phyloP scores from a whole-genome alignment of 2,329 filamentous ascomycete genomes.

The Claviceps spartinae region DNA sequence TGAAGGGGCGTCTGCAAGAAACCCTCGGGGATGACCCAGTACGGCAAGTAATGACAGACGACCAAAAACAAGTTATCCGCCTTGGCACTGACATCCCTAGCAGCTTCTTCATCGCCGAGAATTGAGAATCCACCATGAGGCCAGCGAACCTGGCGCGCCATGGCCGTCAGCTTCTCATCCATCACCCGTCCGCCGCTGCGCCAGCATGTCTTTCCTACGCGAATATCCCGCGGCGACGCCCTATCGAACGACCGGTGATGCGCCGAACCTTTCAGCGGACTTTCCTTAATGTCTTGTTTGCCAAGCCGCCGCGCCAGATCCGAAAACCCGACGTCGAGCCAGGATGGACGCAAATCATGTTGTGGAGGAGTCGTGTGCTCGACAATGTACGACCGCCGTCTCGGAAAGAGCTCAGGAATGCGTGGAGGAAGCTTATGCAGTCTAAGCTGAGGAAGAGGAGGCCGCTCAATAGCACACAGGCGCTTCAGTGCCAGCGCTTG shows the following conservation, averaged over 20 bases:
- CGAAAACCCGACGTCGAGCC: conserved; percentile 52
- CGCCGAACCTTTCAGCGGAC: conserved; percentile 21
- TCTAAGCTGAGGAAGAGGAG: conserved; percentile 35
- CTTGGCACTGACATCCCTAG: neutral
- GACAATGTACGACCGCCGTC: conserved; percentile 52
- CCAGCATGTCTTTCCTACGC: conserved; percentile 22
- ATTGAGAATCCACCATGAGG: conserved; percentile 26
- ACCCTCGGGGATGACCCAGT: neutral
- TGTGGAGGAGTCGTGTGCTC: conserved; percentile 48
- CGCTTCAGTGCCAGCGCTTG: conserved; percentile 39
- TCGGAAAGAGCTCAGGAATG: conserved; percentile 46
- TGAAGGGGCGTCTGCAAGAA: neutral
- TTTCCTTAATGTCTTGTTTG: conserved; percentile 48
- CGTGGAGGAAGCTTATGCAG: conserved; percentile 50
- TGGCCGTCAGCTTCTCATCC: conserved; percentile 26
- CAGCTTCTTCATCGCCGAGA: conserved; percentile 11
- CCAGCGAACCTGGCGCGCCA: conserved; percentile 31
- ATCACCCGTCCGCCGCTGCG: conserved; percentile 17
- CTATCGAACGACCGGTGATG: conserved; percentile 12
- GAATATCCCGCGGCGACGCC: conserved; percentile 15
- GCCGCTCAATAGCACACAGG: conserved; percentile 52
- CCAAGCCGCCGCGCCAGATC: conserved; percentile 43
- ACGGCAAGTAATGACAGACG: neutral
- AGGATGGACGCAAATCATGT: conserved; percentile 58
- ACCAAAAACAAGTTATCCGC: neutral